Conservation (phyloP, 192 early-diverging fungal species). For the Coemansia interrupta region DNA sequence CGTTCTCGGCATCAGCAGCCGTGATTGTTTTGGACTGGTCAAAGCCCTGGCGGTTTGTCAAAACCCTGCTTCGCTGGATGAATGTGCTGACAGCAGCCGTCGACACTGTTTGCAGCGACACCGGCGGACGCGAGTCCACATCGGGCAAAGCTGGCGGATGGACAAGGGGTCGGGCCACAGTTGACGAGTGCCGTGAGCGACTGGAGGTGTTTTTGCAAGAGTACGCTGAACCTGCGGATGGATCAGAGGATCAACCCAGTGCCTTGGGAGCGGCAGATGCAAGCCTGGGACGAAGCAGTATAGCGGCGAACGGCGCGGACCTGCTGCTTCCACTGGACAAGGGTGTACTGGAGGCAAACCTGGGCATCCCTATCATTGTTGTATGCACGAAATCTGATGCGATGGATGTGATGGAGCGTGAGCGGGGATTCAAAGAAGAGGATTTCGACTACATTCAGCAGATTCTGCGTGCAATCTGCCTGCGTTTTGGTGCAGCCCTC, state of each 20-base stretch:
- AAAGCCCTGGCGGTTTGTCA: constrained; percentile 82
- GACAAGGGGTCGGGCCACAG: constrained; percentile 63
- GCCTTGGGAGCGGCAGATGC: constrained; percentile 8
- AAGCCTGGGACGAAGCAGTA: constrained; percentile 25
- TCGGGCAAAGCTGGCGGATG: constrained; percentile 54
- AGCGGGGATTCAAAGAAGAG: constrained; percentile 82
- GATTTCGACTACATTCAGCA: constrained; percentile 97
- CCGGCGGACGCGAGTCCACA: constrained; percentile 31
- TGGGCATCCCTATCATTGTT: constrained; percentile 85
- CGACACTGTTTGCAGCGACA: constrained; percentile 44
- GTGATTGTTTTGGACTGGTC: constrained; percentile 89
- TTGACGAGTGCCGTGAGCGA: constrained; percentile 68
- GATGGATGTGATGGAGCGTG: constrained; percentile 70
- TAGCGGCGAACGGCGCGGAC: constrained; percentile 13
- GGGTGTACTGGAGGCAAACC: constrained; percentile 79
- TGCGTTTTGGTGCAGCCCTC: constrained; percentile 86
- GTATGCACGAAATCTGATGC: constrained; percentile 83
- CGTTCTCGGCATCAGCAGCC: constrained; percentile 62
- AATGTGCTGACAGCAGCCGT: constrained; percentile 62
- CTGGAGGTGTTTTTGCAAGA: constrained; percentile 68
- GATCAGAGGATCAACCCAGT: constrained; percentile 20
- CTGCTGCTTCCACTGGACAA: constrained; percentile 69
- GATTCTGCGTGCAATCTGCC: constrained; percentile 78
- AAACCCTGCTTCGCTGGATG: constrained; percentile 75
- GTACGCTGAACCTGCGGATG: constrained; percentile 58